These are phyloP conservation scores for Thinopyrum elongatum DNA, from an alignment of 176 grass and related monocot genomes.

Conservation along the genomic window DNA sequence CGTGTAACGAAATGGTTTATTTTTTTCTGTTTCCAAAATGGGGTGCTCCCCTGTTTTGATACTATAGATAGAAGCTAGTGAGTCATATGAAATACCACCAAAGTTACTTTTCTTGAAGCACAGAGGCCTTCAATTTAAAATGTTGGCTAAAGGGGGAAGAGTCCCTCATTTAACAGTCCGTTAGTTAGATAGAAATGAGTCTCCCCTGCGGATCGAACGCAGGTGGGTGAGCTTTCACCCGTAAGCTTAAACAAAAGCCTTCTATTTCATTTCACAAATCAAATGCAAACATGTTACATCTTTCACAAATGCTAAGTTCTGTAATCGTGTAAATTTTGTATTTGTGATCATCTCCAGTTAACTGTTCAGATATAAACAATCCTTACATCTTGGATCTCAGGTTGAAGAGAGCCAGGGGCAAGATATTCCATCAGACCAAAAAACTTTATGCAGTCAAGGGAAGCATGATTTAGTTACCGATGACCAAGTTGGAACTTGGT, in stretches of 20 bases:
- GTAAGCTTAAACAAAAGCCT: neutral
- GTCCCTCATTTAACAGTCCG: no score
- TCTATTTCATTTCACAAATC: neutral
- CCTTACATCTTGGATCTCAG: conserved; percentile 19
- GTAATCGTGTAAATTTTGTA: neutral
- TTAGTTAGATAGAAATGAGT: no score
- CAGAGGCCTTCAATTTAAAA: no score
- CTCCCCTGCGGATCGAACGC: no score
- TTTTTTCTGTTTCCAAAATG: neutral
- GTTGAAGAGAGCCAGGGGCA: neutral
- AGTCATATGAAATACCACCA: neutral
- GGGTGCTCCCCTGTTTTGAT: neutral
- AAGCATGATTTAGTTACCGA: conserved; percentile 62
- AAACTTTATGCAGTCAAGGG: conserved; percentile 39
- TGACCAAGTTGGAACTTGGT: conserved; percentile 69
- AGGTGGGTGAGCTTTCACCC: no score
- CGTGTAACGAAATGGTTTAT: neutral
- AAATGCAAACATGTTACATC: neutral
- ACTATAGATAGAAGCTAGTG: neutral
- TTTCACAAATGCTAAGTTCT: neutral
- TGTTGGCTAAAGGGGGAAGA: no score
- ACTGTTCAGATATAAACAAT: conserved; percentile 13
- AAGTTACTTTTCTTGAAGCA: no score
- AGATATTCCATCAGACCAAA: conserved; percentile 11
- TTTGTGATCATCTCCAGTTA: neutral